phyloP scores from a whole-genome alignment of 2,329 filamentous ascomycete genomes.

The Fusarium incarnatum region DNA sequence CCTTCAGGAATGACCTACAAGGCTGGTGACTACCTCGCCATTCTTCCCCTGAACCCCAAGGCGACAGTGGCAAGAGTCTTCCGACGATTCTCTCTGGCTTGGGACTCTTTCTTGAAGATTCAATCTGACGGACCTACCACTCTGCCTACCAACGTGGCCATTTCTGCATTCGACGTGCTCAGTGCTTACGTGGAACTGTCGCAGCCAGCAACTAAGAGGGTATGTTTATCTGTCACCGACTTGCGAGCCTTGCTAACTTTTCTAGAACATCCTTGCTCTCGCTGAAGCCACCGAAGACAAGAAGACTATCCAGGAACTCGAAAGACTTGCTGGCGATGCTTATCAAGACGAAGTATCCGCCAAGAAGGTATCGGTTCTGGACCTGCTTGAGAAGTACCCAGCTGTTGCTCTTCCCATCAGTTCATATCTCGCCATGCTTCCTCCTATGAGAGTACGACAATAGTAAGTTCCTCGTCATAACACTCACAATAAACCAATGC shows the following conservation, averaged over 20 bases:
- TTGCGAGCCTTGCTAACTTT: slow-evolving; percentile 19
- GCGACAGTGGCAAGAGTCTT: slow-evolving; percentile 72
- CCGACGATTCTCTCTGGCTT: slow-evolving; percentile 72
- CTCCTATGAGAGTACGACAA: slow-evolving; percentile 81
- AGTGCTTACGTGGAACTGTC: slow-evolving; percentile 78
- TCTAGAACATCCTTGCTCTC: slow-evolving; percentile 55
- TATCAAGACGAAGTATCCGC: slow-evolving; percentile 62
- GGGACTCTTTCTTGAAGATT: slow-evolving; percentile 75
- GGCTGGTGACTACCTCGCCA: slow-evolving; percentile 80
- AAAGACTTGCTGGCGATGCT: slow-evolving; percentile 58
- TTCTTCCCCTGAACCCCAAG: slow-evolving; percentile 77
- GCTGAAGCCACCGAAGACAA: slow-evolving; percentile 62
- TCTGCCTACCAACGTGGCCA: slow-evolving; percentile 65
- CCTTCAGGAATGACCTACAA: slow-evolving; percentile 74
- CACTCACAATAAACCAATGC: background rate
- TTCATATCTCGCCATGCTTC: slow-evolving; percentile 76
- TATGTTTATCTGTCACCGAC: slow-evolving; percentile 45
- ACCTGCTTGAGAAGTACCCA: slow-evolving; percentile 74
- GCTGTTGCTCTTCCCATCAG: slow-evolving; percentile 71
- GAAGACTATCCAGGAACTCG: slow-evolving; percentile 57
- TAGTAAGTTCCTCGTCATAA: slow-evolving; percentile 63
- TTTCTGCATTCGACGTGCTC: slow-evolving; percentile 73
- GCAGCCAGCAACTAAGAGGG: slow-evolving; percentile 77
- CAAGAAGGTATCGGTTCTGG: slow-evolving; percentile 74
- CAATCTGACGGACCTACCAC: slow-evolving; percentile 62